These are phyloP conservation scores for Melocanna baccifera DNA, from an alignment of 176 grass and related monocot genomes.

Conservation along the genomic window DNA sequence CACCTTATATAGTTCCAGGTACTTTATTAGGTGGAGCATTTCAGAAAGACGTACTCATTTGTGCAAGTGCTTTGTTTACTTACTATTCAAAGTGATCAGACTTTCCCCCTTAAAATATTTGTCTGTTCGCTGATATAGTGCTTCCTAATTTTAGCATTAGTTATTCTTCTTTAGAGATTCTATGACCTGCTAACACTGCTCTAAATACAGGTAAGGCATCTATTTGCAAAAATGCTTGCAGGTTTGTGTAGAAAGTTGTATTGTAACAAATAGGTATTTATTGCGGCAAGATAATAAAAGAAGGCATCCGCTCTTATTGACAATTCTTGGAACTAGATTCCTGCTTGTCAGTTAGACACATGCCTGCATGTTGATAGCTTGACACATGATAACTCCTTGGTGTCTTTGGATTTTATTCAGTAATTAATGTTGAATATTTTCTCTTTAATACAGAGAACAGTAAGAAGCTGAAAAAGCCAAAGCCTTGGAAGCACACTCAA, in stretches of 20 bases:
- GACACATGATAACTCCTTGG: background rate
- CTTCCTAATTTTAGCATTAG: background rate
- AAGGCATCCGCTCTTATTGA: background rate
- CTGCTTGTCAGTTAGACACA: background rate
- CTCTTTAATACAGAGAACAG: slow-evolving; percentile 56
- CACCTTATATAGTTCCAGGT: background rate
- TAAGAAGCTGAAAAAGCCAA: slow-evolving; percentile 83
- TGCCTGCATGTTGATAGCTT: background rate
- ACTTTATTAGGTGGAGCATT: slow-evolving; percentile 22
- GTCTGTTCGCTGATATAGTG: background rate
- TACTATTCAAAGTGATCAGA: background rate
- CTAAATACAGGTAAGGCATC: background rate
- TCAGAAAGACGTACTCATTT: background rate
- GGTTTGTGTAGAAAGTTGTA: background rate
- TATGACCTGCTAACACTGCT: background rate
- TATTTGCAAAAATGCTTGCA: background rate
- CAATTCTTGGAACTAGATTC: background rate
- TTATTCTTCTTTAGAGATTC: background rate
- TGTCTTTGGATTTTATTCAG: slow-evolving; percentile 1
- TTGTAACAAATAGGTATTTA: slow-evolving; percentile 4
- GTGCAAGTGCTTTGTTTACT: background rate
- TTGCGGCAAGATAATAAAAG: background rate
- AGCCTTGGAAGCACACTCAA: slow-evolving; percentile 88
- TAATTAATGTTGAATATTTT: background rate
- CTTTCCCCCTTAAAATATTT: background rate